Conservation (phyloP, 345 rosid species). For the Dipteronia dyeriana region DNA sequence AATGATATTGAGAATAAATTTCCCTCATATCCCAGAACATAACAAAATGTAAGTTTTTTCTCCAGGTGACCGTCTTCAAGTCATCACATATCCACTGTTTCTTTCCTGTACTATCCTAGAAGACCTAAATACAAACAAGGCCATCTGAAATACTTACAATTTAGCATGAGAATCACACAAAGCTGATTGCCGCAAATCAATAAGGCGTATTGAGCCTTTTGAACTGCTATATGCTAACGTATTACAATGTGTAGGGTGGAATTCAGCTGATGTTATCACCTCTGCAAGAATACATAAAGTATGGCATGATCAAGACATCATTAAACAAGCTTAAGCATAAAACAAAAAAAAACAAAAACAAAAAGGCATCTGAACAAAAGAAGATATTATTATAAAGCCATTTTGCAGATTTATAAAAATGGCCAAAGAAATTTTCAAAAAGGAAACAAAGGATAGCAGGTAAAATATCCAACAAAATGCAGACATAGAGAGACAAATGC, state of each 20-base stretch:
- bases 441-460: neutral
- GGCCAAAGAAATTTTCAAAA: neutral
- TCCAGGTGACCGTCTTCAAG: neutral
- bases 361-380: neutral
- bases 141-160: slow-evolving; percentile 55
- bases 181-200: slow-evolving; percentile 98
- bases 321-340: neutral
- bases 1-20: neutral
- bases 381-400: neutral
- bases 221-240: slow-evolving; percentile 98
- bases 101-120: neutral
- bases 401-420: neutral
- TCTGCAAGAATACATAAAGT: slow-evolving; percentile 52
- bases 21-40: neutral
- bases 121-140: neutral
- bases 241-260: slow-evolving; percentile 96
- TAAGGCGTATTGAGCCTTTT: slow-evolving; percentile 92
- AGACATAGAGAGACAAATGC: neutral
- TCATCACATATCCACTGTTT: neutral
- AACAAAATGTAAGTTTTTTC: neutral
- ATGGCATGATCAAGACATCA: slow-evolving; percentile 3
- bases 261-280: slow-evolving; percentile 99
- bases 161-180: slow-evolving; percentile 92
- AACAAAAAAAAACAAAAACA: slow-evolving; percentile 15
- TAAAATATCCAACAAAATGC: neutral